A percentile compares a stretch with the other conserved stretches of the same genome.
Evolutionary conservation across 2,329 filamentous ascomycete genomes (phyloP).

Genomic region (Cordyceps pruinosa): DNA sequence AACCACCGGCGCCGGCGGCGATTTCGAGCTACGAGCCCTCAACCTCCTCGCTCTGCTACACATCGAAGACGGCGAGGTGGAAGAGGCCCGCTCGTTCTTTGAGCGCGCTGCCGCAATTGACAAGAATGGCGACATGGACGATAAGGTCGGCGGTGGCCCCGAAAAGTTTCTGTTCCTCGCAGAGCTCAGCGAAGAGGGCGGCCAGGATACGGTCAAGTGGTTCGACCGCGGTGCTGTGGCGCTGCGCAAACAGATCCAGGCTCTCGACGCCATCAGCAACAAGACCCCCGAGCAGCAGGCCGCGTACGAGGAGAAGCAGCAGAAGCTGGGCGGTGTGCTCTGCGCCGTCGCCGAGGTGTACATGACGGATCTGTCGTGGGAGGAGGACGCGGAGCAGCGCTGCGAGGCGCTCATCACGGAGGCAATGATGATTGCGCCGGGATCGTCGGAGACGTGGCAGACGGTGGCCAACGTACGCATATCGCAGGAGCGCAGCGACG

Average conservation of each 20-base stretch:
- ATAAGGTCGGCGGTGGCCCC: slow-evolving; percentile 70
- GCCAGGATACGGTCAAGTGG: slow-evolving; percentile 58
- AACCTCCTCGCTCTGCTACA: slow-evolving; percentile 75
- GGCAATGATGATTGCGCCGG: slow-evolving; percentile 76
- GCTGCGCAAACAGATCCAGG: slow-evolving; percentile 64
- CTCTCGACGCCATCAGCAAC: slow-evolving; percentile 42
- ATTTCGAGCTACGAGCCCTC: slow-evolving; percentile 56
- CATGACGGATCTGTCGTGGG: slow-evolving; percentile 96
- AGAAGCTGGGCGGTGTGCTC: slow-evolving; percentile 81
- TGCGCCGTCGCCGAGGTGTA: slow-evolving; percentile 95
- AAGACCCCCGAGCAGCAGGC: slow-evolving; percentile 34
- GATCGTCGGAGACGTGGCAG: slow-evolving; percentile 83
- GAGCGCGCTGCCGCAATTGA: slow-evolving; percentile 68
- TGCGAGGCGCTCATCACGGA: slow-evolving; percentile 89
- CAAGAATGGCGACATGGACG: slow-evolving; percentile 61
- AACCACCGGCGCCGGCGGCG: slow-evolving; percentile 37
- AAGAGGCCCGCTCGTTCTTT: slow-evolving; percentile 67
- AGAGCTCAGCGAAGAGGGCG: slow-evolving; percentile 71
- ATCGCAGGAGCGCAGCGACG: slow-evolving; percentile 71
- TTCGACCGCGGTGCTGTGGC: slow-evolving; percentile 65
- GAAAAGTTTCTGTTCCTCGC: slow-evolving; percentile 96
- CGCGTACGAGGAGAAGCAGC: slow-evolving; percentile 59
- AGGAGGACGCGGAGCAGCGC: slow-evolving; percentile 78
- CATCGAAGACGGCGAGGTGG: slow-evolving; percentile 75
- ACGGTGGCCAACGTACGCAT: slow-evolving; percentile 91